phyloP scores from a whole-genome alignment of 192 early-diverging fungal genomes.

The Glomus cerebriforme region DNA sequence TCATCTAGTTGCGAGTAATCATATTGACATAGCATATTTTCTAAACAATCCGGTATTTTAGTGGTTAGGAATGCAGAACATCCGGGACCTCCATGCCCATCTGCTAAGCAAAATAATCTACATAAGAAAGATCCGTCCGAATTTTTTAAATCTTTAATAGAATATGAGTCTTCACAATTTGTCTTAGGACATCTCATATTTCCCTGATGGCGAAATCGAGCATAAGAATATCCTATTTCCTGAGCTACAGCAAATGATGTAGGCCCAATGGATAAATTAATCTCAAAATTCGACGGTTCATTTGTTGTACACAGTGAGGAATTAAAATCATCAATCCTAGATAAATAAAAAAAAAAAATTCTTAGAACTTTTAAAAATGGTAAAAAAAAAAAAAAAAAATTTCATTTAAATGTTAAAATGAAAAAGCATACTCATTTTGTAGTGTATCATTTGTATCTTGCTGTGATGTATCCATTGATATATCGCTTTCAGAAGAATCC shows the following conservation, averaged over 20 bases:
- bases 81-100: conserved; percentile 59
- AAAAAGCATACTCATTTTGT: neutral
- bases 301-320: conserved; percentile 18
- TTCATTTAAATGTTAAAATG: conserved; percentile 14
- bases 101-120: conserved; percentile 56
- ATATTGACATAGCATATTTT: conserved; percentile 49
- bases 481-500: neutral
- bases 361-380: neutral
- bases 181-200: conserved; percentile 51
- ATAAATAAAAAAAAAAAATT: neutral
- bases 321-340: neutral
- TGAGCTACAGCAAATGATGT: conserved; percentile 55
- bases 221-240: conserved; percentile 61
- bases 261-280: conserved; percentile 47
- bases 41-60: conserved; percentile 47
- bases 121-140: conserved; percentile 37
- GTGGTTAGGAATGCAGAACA: conserved; percentile 56
- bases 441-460: neutral
- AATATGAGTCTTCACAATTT: conserved; percentile 57
- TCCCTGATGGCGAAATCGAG: conserved; percentile 51
- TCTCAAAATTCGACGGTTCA: conserved; percentile 36
- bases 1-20: conserved; percentile 38
- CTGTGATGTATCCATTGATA: neutral
- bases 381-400: neutral
- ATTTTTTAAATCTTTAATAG: conserved; percentile 48